Conservation (phyloP, 176 grass and related monocot genomes). For the Chrysopogon serrulatus region DNA sequence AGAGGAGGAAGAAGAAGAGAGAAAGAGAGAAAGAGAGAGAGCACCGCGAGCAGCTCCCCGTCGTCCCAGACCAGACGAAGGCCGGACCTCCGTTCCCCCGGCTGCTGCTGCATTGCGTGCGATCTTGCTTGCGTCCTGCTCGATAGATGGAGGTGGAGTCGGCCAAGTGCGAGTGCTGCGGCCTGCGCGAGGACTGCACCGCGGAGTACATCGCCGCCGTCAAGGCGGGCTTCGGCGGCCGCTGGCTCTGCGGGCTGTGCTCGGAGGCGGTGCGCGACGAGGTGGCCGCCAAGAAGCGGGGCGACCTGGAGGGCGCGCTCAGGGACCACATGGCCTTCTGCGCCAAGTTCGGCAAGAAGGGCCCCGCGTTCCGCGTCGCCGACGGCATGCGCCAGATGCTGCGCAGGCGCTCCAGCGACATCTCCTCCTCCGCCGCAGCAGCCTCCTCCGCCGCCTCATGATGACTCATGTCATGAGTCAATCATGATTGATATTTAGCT, state of each 20-base stretch:
- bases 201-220: slow-evolving; percentile 61
- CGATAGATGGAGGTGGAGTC: slow-evolving; percentile 64
- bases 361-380: slow-evolving; percentile 62
- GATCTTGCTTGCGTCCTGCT: no score
- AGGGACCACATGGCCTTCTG: slow-evolving; percentile 70
- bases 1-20: no score
- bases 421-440: background rate
- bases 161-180: slow-evolving; percentile 79
- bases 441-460: background rate
- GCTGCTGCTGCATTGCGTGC: no score
- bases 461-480: background rate
- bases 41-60: no score
- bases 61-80: no score
- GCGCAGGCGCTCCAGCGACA: slow-evolving; percentile 41
- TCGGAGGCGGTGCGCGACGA: slow-evolving; percentile 71
- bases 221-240: slow-evolving; percentile 59
- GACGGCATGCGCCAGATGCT: slow-evolving; percentile 84
- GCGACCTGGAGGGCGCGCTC: slow-evolving; percentile 49
- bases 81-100: no score
- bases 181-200: slow-evolving; percentile 74
- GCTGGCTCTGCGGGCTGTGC: slow-evolving; percentile 85
- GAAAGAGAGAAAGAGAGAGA: background rate
- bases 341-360: slow-evolving; percentile 47
- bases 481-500: background rate
- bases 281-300: slow-evolving; percentile 32